Evolutionary conservation across 2,329 filamentous ascomycete species (phyloP).

Genomic region (Chrysoporthe puriensis): DNA sequence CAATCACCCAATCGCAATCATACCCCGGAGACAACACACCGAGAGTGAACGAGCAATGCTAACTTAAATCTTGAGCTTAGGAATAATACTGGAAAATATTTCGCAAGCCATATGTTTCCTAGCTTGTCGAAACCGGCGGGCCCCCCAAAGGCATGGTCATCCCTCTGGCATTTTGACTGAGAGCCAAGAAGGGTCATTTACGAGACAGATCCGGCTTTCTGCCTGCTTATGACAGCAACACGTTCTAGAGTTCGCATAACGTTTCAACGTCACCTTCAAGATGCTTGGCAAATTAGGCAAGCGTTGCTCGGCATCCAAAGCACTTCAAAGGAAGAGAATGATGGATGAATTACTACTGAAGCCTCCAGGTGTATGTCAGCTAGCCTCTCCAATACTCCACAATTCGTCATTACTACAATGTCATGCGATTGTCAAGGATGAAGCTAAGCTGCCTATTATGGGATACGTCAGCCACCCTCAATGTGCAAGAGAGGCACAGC

Average conservation of each 20-base stretch:
- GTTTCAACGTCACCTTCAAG: neutral
- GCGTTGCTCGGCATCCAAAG: neutral
- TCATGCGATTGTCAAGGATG: neutral
- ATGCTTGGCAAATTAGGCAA: neutral
- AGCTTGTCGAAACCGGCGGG: too few species aligned
- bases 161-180: too few species aligned
- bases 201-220: too few species aligned
- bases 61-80: too few species aligned
- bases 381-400: neutral
- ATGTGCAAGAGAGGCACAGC: neutral
- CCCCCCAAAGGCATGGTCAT: too few species aligned
- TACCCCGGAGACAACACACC: too few species aligned
- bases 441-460: neutral
- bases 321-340: neutral
- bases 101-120: too few species aligned
- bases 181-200: too few species aligned
- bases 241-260: neutral
- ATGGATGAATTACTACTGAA: neutral
- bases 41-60: too few species aligned
- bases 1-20: neutral
- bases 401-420: neutral
- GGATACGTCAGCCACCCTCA: neutral
- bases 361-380: neutral
- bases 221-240: neutral
- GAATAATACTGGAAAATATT: too few species aligned